phyloP scores from a whole-genome alignment of 192 early-diverging fungal species.

The Entophlyctis luteolus region DNA sequence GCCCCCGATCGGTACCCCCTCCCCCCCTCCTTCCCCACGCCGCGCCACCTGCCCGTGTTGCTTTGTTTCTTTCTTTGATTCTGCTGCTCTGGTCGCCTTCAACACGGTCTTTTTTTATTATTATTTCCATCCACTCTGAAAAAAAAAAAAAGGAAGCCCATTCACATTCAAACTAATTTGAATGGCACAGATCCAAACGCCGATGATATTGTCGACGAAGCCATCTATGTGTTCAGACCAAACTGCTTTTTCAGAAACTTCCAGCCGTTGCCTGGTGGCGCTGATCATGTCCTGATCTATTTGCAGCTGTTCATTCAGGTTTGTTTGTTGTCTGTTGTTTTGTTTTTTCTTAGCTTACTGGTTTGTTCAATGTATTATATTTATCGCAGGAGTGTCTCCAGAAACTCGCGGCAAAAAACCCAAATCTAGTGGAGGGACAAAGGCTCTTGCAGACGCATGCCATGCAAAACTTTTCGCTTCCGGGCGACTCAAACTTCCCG shows the following conservation, averaged over 20 bases:
- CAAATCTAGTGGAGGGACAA: conserved; percentile 68
- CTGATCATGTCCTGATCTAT: conserved; percentile 94
- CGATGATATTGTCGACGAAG: conserved; percentile 93
- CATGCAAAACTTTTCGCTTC: conserved; percentile 84
- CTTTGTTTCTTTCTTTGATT: too few species aligned
- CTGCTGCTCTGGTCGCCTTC: too few species aligned
- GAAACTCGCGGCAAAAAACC: conserved; percentile 49
- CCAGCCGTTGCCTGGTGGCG: conserved; percentile 93
- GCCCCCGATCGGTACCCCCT: conserved; percentile 46
- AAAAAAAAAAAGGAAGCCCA: too few species aligned
- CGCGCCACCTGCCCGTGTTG: neutral
- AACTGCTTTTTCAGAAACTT: conserved; percentile 99
- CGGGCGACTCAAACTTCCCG: conserved; percentile 91
- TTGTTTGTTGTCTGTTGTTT: conserved; percentile 60
- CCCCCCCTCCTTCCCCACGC: neutral
- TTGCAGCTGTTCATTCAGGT: conserved; percentile 82
- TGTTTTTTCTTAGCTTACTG: conserved; percentile 23
- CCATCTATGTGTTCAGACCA: conserved; percentile 88
- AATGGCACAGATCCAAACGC: conserved; percentile 27
- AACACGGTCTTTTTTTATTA: too few species aligned
- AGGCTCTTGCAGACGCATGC: conserved; percentile 81
- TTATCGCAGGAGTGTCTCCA: conserved; percentile 35
- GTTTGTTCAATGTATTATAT: too few species aligned
- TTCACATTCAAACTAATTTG: neutral
- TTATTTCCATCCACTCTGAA: too few species aligned